These are phyloP conservation scores for Corylus avellana DNA, from an alignment of 306 rosid species.

Conservation along the genomic window DNA sequence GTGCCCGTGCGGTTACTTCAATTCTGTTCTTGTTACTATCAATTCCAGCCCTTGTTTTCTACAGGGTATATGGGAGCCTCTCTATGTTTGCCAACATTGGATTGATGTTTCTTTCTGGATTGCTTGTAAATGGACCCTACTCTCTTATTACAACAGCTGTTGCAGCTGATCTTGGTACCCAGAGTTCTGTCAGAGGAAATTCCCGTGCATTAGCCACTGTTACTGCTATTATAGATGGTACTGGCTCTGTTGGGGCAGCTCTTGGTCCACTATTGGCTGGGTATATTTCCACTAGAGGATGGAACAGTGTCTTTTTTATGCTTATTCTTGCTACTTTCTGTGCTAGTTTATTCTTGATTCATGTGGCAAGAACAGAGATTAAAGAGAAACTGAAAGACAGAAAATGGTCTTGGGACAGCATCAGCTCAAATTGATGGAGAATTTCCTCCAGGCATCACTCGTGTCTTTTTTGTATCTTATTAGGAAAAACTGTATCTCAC, in stretches of 20 bases:
- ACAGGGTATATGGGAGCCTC: constrained; percentile 70
- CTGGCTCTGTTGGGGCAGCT: constrained; percentile 90
- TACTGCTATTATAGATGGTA: constrained; percentile 89
- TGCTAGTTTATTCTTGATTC: constrained; percentile 67
- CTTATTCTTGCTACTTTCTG: constrained; percentile 63
- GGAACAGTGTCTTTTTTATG: constrained; percentile 82
- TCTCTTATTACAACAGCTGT: constrained; percentile 89
- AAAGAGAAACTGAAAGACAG: constrained; percentile 49
- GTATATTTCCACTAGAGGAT: constrained; percentile 65
- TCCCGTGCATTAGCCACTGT: constrained; percentile 86
- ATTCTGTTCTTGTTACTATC: constrained; percentile 69
- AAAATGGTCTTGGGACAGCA: constrained; percentile 41
- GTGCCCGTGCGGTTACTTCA: constrained; percentile 85
- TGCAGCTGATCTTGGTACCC: constrained; percentile 89
- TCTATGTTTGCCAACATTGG: constrained; percentile 61
- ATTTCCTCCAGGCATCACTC: neutral
- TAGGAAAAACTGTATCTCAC: neutral
- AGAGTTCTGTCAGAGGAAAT: constrained; percentile 45
- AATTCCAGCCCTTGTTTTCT: constrained; percentile 74
- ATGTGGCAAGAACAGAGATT: constrained; percentile 64
- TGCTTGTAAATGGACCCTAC: constrained; percentile 68
- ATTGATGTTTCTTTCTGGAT: constrained; percentile 73
- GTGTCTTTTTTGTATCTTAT: neutral
- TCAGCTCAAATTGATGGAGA: constrained; percentile 24
- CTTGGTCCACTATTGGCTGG: constrained; percentile 91